These are phyloP conservation scores for Thelephora terrestris DNA, from an alignment of 1,284 basidiomycete genomes.

Conservation along the genomic window DNA sequence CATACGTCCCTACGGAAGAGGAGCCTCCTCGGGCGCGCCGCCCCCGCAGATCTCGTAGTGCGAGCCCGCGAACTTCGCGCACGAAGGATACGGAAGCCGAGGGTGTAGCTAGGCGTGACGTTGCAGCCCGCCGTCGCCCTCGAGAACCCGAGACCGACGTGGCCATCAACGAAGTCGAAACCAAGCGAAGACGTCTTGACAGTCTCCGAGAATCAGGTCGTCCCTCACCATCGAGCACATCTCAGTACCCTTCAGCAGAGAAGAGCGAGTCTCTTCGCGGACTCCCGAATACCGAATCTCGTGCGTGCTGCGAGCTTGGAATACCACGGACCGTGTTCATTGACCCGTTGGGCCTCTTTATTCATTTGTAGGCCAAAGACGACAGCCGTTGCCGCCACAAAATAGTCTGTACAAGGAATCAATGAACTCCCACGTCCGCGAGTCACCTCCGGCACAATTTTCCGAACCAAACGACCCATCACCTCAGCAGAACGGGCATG, in stretches of 20 bases:
- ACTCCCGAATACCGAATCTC: too few relatives aligned
- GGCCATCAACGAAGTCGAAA: conserved; percentile 17
- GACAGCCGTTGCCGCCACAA: too few relatives aligned
- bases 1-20: conserved; percentile 8
- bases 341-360: too few relatives aligned
- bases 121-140: conserved; percentile 8
- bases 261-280: too few relatives aligned
- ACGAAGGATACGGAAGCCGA: conserved; percentile 3
- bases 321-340: too few relatives aligned
- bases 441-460: too few relatives aligned
- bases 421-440: too few relatives aligned
- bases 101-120: conserved; percentile 8
- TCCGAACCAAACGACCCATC: conserved; percentile 1
- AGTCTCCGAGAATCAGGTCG: conserved; percentile 10
- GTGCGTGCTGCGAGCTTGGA: too few relatives aligned
- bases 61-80: conserved; percentile 9
- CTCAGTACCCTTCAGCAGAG: neutral
- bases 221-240: conserved; percentile 13
- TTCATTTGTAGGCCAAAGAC: too few relatives aligned
- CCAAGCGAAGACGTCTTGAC: conserved; percentile 25
- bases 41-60: conserved; percentile 14
- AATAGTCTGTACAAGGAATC: too few relatives aligned
- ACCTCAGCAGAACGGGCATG: conserved; percentile 7
- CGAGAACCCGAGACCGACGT: conserved; percentile 10
- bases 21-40: conserved; percentile 5